Evolutionary conservation across 768 basidiomycete genomes (phyloP).

Genomic region (Mycena galopus): DNA sequence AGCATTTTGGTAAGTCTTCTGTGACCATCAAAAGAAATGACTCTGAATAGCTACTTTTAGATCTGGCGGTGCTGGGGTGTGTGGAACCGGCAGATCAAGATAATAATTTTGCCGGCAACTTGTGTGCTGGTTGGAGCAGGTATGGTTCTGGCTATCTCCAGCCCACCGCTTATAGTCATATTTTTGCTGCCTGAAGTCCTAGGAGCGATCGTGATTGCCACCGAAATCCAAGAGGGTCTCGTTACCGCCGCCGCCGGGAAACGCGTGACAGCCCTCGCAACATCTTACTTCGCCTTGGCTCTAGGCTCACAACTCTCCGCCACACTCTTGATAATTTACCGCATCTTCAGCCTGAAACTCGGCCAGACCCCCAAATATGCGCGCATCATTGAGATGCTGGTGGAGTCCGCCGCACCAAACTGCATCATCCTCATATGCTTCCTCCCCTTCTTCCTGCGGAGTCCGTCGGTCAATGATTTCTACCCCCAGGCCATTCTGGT

Average conservation of each 20-base stretch:
- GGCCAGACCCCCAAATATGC: not conserved
- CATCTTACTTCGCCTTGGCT: not conserved
- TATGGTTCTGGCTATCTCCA: not conserved
- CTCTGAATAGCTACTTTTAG: not conserved
- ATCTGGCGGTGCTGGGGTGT: constrained; percentile 1
- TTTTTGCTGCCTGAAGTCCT: not conserved
- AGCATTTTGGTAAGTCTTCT: not conserved
- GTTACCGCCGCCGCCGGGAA: not conserved
- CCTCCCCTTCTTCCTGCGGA: not conserved
- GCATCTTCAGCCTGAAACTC: not conserved
- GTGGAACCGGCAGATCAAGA: not conserved
- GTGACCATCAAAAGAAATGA: not conserved
- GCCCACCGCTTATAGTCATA: not conserved
- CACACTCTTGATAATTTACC: not conserved
- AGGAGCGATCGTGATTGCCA: not conserved
- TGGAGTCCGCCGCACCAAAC: constrained; percentile 1
- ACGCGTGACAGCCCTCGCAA: not conserved
- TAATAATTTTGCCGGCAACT: not conserved
- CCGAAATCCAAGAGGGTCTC: not conserved
- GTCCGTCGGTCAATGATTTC: not conserved
- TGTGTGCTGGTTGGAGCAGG: not conserved
- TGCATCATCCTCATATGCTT: not conserved
- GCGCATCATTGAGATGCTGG: not conserved
- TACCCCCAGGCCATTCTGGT: not conserved
- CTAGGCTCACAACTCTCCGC: not conserved